phyloP scores from a whole-genome alignment of 805 yeast genomes.

The Wickerhamomyces xylosicus region DNA sequence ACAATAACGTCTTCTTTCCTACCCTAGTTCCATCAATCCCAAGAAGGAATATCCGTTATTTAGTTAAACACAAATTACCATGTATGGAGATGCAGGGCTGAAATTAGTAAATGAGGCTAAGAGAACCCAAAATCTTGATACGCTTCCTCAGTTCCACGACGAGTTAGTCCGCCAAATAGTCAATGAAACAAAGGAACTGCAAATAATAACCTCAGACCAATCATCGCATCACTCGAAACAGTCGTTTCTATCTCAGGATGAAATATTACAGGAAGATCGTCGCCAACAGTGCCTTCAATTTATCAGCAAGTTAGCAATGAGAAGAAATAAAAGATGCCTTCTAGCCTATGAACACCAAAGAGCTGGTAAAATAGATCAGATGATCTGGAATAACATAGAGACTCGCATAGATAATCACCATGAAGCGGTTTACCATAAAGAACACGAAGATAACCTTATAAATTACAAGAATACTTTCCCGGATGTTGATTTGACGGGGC shows the following conservation, averaged over 20 bases:
- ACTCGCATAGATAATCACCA: constrained; percentile 54
- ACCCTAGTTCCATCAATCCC: too few species aligned
- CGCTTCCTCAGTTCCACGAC: constrained; percentile 60
- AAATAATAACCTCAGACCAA: constrained; percentile 26
- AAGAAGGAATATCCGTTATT: too few species aligned
- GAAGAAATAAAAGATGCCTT: constrained; percentile 83
- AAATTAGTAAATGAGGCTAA: constrained; percentile 84
- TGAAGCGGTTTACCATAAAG: constrained; percentile 70
- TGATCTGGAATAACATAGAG: constrained; percentile 63
- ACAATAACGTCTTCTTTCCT: too few species aligned
- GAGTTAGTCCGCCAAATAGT: constrained; percentile 60
- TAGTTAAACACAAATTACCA: too few species aligned
- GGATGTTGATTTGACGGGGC: constrained; percentile 81
- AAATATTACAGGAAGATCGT: constrained; percentile 3
- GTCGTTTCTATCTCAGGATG: constrained; percentile 1
- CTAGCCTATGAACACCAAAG: constrained; percentile 74
- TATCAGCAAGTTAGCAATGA: constrained; percentile 31
- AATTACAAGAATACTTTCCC: constrained; percentile 71
- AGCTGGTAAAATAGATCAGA: constrained; percentile 52
- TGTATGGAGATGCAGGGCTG: constrained; percentile 86
- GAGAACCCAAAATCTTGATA: constrained; percentile 55
- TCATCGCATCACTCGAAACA: constrained; percentile 1
- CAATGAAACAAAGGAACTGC: constrained; percentile 60
- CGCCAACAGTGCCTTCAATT: constrained; percentile 6
- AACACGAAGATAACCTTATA: constrained; percentile 60